These are phyloP conservation scores for Kuraishia borneana DNA, from an alignment of 805 yeast species.

Conservation along the genomic window DNA sequence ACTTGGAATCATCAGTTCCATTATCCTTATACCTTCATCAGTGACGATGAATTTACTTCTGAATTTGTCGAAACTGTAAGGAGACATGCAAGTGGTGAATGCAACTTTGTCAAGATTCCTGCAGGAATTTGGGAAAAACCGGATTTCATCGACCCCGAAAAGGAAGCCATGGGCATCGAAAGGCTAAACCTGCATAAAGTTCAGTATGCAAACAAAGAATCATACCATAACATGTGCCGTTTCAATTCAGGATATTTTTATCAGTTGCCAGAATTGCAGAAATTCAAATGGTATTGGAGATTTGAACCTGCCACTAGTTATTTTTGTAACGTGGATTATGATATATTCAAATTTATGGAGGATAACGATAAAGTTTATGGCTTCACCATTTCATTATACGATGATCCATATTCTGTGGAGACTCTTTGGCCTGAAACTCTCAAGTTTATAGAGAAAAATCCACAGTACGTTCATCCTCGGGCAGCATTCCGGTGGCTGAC, in stretches of 20 bases:
- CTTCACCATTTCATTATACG: conserved; percentile 60
- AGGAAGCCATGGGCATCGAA: conserved; percentile 26
- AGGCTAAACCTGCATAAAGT: conserved; percentile 28
- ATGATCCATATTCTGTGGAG: conserved; percentile 52
- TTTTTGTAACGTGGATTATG: conserved; percentile 62
- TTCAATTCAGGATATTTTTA: conserved; percentile 64
- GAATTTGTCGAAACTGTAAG: conserved; percentile 52
- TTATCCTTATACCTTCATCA: conserved; percentile 90
- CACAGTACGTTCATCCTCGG: conserved; percentile 46
- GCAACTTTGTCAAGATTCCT: conserved; percentile 44
- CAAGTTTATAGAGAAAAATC: conserved; percentile 44
- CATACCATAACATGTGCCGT: conserved; percentile 80
- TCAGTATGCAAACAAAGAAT: conserved; percentile 48
- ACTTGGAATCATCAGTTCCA: conserved; percentile 67
- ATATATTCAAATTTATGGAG: conserved; percentile 65
- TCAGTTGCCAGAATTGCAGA: conserved; percentile 44
- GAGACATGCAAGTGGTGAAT: conserved; percentile 32
- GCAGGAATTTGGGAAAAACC: conserved; percentile 40
- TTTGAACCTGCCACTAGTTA: conserved; percentile 67
- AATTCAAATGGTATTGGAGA: conserved; percentile 71
- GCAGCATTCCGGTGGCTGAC: conserved; percentile 49
- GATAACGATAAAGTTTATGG: conserved; percentile 66
- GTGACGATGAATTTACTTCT: conserved; percentile 70
- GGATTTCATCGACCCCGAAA: conserved; percentile 24
- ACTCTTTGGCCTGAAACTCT: conserved; percentile 65